Base-by-base conservation (phyloP, 1,139 yeast species). In the Scheffersomyces lignicola region DNA sequence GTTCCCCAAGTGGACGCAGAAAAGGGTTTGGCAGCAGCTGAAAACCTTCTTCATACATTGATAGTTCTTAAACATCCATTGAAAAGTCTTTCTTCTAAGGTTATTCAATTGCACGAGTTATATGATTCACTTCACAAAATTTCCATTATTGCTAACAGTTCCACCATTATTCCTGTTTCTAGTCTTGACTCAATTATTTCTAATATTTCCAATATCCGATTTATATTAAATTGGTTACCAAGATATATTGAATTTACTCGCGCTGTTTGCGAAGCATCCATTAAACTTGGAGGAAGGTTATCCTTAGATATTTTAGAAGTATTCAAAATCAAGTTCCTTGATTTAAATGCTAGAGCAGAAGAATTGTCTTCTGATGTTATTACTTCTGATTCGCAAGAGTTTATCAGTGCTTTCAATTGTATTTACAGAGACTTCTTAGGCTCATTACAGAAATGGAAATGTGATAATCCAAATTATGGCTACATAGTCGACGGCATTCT, bases 11-110 rank as follows among this genome's bases (percentile, higher is more conserved):
- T 76, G 2, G 95, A 86, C 53, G 74, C 87, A 24, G 84, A 79
- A 41, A 83, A 81, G 46, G 95, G 89, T 28, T 64, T 88, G 47
- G 88, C 92, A 2, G 80, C 82, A n/a, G 67, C 80, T 7, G 97
- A 92, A 49, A 83, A 87, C 54, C 58, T 88, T 35, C 57, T 88
- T 7, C 77, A 69, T 48, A 69, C 71, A 7, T 61, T 76, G 48
- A 71, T 76, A 24, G 68, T 71, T 7, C 66, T 70, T 18, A 69
- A 86, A 44, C 58, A 60, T 11, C 76, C 82, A 4, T 45, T 82
- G 32, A 44, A 51, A 5, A 55, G 53, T 8, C 52, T 78, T 29
- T 49, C 62, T 7, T 38, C 31, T 5, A 38, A 37, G n/a, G 32
- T 51, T 21, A 37, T 45, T 18, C 34, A 37, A 6, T 35, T 51